These are phyloP conservation scores for Metschnikowia baotianmanensis DNA, from an alignment of 805 yeast genomes.

Conservation along the genomic window DNA sequence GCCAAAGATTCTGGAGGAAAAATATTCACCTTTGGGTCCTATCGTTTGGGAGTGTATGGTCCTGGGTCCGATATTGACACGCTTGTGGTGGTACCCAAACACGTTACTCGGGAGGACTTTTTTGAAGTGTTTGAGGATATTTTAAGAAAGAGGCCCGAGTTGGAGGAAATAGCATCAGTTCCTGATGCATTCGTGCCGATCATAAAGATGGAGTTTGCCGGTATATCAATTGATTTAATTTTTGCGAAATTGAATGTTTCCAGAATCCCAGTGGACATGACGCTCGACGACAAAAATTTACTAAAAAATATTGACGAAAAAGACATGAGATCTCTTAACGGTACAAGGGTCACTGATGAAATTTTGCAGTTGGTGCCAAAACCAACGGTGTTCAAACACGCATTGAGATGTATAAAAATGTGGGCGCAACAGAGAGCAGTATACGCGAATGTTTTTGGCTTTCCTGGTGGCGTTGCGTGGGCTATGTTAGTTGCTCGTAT, in stretches of 20 bases:
- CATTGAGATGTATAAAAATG: conserved; percentile 85
- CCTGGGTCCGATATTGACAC: conserved; percentile 99
- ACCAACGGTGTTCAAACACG: conserved; percentile 88
- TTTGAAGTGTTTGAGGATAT: conserved; percentile 76
- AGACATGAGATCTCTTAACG: conserved; percentile 86
- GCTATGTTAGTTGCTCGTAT: conserved; percentile 98
- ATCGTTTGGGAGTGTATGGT: conserved; percentile 92
- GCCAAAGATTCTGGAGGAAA: conserved; percentile 97
- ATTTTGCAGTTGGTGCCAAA: conserved; percentile 87
- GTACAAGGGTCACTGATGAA: conserved; percentile 96
- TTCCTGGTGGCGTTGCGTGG: conserved; percentile 99
- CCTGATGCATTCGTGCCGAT: conserved; percentile 99
- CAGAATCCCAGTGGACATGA: conserved; percentile 72
- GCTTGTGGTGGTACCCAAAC: conserved; percentile 94
- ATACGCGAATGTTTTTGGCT: conserved; percentile 92
- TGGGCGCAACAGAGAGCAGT: conserved; percentile 97
- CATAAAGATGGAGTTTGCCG: conserved; percentile 82
- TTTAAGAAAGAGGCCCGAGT: conserved; percentile 68
- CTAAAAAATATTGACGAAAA: conserved; percentile 86
- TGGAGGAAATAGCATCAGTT: conserved; percentile 89
- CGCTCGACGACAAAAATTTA: conserved; percentile 80
- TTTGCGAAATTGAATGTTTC: conserved; percentile 82
- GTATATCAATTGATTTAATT: conserved; percentile 90
- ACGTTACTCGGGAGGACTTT: conserved; percentile 86
- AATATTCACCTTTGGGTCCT: conserved; percentile 94